Conservation (phyloP, 352 stramenopile genomes). For the Globisporangium echinulatum region DNA sequence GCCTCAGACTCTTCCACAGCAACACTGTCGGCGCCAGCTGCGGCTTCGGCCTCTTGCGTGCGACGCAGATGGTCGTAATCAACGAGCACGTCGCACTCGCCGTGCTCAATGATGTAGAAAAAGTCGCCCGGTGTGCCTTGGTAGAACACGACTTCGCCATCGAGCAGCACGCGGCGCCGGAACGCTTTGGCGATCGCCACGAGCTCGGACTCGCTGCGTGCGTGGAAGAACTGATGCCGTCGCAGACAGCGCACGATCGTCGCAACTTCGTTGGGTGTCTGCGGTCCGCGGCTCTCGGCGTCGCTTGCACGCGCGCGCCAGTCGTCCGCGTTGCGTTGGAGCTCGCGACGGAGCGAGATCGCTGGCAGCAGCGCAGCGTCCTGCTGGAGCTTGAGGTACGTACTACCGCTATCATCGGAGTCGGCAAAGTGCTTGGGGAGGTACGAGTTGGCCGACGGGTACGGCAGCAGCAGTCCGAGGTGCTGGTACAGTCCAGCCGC, state of each 20-base stretch:
- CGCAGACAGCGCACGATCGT: conserved; percentile 64
- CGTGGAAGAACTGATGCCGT: conserved; percentile 79
- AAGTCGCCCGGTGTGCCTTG: conserved; percentile 67
- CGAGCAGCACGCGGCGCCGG: conserved; percentile 37
- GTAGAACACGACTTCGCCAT: conserved; percentile 81
- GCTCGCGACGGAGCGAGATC: conserved; percentile 45
- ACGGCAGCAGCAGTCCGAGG: conserved; percentile 65
- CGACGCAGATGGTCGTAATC: conserved; percentile 67
- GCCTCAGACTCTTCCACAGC: too few relatives aligned
- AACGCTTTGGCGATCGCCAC: conserved; percentile 48
- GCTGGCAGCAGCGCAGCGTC: conserved; percentile 63
- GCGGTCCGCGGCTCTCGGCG: conserved; percentile 20
- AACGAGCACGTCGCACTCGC: conserved; percentile 79
- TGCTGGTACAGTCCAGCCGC: conserved; percentile 77
- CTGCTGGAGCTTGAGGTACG: conserved; percentile 77
- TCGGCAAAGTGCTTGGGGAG: conserved; percentile 82
- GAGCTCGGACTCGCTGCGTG: conserved; percentile 61
- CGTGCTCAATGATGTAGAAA: conserved; percentile 78
- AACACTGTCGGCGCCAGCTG: conserved; percentile 5
- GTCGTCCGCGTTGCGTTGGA: conserved; percentile 26
- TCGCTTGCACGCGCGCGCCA: conserved; percentile 30
- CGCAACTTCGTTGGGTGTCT: conserved; percentile 24
- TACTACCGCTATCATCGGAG: conserved; percentile 22
- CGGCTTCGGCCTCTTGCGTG: conserved; percentile 23
- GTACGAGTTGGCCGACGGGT: conserved; percentile 82